These are phyloP conservation scores for Prunus persica DNA, from an alignment of 306 rosid genomes.

Conservation along the genomic window DNA sequence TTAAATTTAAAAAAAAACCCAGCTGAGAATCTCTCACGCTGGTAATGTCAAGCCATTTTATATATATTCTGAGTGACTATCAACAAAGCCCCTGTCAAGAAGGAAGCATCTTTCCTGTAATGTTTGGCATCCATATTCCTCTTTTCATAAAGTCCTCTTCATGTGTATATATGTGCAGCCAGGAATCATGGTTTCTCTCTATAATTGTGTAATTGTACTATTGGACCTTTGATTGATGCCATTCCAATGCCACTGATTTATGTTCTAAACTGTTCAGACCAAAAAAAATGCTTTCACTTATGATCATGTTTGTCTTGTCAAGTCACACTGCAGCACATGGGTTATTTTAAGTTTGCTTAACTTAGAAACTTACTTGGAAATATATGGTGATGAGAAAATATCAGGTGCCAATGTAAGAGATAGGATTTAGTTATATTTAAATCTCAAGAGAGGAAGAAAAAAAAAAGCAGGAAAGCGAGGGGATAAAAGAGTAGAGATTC, in stretches of 20 bases:
- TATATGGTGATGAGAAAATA: background rate
- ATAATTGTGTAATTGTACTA: constrained; percentile 28
- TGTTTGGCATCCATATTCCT: constrained; percentile 27
- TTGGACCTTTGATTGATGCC: constrained; percentile 38
- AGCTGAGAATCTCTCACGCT: too few relatives aligned
- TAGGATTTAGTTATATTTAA: background rate
- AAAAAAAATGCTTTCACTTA: too few relatives aligned
- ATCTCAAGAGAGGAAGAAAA: too few relatives aligned
- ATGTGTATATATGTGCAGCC: constrained; percentile 52
- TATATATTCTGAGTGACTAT: constrained; percentile 6
- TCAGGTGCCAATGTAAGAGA: background rate
- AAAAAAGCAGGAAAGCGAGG: too few relatives aligned
- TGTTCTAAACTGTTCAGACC: constrained; percentile 35
- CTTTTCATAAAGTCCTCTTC: constrained; percentile 22
- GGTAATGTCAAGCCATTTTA: too few relatives aligned
- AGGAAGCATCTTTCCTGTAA: constrained; percentile 38
- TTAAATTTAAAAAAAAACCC: too few relatives aligned
- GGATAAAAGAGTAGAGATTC: too few relatives aligned
- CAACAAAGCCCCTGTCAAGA: constrained; percentile 23
- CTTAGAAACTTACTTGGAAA: background rate
- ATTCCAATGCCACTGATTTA: constrained; percentile 38
- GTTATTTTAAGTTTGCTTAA: constrained; percentile 9
- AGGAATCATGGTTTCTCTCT: constrained; percentile 47
- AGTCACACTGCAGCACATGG: constrained; percentile 46
- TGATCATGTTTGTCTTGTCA: constrained; percentile 33